Evolutionary conservation across 768 basidiomycete genomes (phyloP).

Genomic region (Mrakia hoshinonis): DNA sequence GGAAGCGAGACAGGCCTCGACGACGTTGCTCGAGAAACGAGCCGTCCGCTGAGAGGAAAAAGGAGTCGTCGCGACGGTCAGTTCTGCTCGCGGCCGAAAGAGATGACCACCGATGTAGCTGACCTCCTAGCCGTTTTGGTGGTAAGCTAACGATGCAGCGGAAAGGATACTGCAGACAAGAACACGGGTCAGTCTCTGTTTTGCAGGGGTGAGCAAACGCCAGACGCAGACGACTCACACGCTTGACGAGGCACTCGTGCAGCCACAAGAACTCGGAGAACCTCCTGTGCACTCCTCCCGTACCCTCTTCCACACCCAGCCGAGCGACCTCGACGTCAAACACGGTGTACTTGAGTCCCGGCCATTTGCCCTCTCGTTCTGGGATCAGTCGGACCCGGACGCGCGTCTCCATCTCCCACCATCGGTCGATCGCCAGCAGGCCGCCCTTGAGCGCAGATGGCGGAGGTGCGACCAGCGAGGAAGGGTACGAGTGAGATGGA

Average conservation of each 20-base stretch:
- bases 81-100: conserved; percentile 24
- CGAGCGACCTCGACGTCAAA: conserved; percentile 75
- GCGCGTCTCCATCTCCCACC: conserved; percentile 77
- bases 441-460: conserved; percentile 34
- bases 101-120: conserved; percentile 39
- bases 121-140: conserved; percentile 84
- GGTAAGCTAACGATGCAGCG: conserved; percentile 76
- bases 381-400: conserved; percentile 59
- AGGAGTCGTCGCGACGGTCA: neutral
- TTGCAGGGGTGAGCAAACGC: neutral
- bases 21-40: conserved; percentile 81
- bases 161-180: conserved; percentile 54
- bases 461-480: conserved; percentile 72
- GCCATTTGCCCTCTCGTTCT: conserved; percentile 77
- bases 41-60: conserved; percentile 59
- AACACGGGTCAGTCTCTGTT: neutral
- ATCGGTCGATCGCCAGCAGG: conserved; percentile 59
- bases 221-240: conserved; percentile 48
- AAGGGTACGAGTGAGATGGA: conserved; percentile 48
- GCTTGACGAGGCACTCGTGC: conserved; percentile 71
- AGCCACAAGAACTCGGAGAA: conserved; percentile 91
- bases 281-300: conserved; percentile 61
- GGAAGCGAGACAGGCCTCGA: conserved; percentile 67
- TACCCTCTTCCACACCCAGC: conserved; percentile 37
- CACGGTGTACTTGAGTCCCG: conserved; percentile 74